Base-by-base conservation (phyloP, 1,284 basidiomycete species). In the Cutaneotrichosporon sp. region DNA sequence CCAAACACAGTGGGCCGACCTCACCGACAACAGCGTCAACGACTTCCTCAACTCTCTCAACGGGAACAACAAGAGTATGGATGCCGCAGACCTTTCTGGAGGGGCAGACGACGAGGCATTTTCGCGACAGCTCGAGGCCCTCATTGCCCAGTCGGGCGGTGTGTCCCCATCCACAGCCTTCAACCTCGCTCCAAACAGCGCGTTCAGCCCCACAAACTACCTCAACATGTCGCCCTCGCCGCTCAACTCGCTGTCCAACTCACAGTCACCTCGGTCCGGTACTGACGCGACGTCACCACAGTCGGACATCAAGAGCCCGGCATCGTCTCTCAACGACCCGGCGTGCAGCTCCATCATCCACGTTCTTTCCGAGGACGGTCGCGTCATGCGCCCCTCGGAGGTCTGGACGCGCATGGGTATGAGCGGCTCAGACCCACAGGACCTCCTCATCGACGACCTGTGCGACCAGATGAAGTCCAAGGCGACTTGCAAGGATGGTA, bases 161-260 rank as follows among this genome's bases (percentile, higher is more conserved):
- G 55, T 45, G 33, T 61, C 62, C 12, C 65, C 63, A 16, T 57
- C 59, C 4, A 55, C 59, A 19, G 34, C 61, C 16, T 66, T 64
- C 55, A 56, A 55, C 48, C 32, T 64, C 8, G 43, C 33, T n/a
- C 33, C 50, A 5, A 49, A 33, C 31, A 44, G 41, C 14, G 55
- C 54, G 11, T 71, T 74, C 54, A 68, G 65, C 42, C 71, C 72
- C 8, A 65, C 62, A 17, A 70, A 67, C 41, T 74, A 72, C 53
- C 66, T 75, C 57, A 72, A 71, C 62, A 70, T 71, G 59, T 71
- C 69, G 3, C 72, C 72, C 2, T 68, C 71, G 24, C 69, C 72
- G 2, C 48, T 66, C 35, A 59, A 52, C 38, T 55, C 61, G 1
- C 25, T 57, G 16, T 62, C 64, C 44, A 62, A 63, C 50, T 61